phyloP scores from a whole-genome alignment of 176 grass and related monocot species.

The Secale cereale region DNA sequence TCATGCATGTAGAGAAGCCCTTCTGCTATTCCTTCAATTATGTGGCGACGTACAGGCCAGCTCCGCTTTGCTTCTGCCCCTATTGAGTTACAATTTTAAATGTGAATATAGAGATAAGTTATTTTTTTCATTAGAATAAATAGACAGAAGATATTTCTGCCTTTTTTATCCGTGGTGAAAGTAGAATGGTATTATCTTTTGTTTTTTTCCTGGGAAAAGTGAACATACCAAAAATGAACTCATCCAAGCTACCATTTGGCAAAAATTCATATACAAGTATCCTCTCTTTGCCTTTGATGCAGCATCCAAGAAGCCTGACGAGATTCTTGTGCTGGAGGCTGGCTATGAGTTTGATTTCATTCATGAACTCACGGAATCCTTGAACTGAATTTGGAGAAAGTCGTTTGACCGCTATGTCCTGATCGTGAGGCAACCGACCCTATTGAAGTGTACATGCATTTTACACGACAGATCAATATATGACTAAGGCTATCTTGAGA shows the following conservation, averaged over 20 bases:
- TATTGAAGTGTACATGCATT: background rate
- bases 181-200: background rate
- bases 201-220: background rate
- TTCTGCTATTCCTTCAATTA: constrained; percentile 56
- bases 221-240: constrained; percentile 47
- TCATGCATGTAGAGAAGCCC: constrained; percentile 62
- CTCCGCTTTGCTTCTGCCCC: background rate
- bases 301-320: constrained; percentile 41
- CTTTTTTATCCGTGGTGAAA: background rate
- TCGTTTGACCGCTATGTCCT: constrained; percentile 39
- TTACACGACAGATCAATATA: background rate
- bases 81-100: background rate
- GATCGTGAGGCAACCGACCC: constrained; percentile 17
- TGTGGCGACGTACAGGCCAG: constrained; percentile 28
- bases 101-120: background rate
- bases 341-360: constrained; percentile 44
- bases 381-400: constrained; percentile 35
- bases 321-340: constrained; percentile 47
- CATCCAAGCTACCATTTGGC: constrained; percentile 55
- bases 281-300: constrained; percentile 34
- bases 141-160: background rate
- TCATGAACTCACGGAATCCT: constrained; percentile 52
- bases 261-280: constrained; percentile 53
- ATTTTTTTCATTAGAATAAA: background rate
- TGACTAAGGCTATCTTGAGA: background rate